Percentiles rank a stretch among this genome's conserved stretches.
phyloP scores from a whole-genome alignment of 164 flowering plant species.

The Vitis amurensis region DNA sequence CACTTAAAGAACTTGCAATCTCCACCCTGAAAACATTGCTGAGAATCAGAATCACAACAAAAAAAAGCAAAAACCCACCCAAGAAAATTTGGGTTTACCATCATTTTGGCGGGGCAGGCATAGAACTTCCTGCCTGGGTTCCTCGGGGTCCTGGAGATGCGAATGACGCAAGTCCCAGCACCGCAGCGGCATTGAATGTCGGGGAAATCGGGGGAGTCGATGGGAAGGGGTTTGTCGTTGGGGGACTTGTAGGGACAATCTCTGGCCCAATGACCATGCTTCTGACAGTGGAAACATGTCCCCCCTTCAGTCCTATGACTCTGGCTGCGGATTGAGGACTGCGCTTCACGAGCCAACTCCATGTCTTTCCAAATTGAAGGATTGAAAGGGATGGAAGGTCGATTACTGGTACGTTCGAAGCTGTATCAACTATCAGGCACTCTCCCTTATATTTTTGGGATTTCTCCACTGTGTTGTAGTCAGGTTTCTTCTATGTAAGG shows the following conservation, averaged over 20 bases:
- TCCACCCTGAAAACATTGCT: conserved; percentile 6
- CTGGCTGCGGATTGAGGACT: too few relatives aligned
- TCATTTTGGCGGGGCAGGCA: conserved; percentile 19
- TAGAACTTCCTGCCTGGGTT: conserved; percentile 28
- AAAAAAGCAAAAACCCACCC: background rate
- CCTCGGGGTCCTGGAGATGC: conserved; percentile 1
- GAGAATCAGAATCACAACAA: background rate
- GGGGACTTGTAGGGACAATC: conserved; percentile 15
- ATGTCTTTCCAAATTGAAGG: too few relatives aligned
- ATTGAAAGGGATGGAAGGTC: too few relatives aligned
- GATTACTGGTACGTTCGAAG: too few relatives aligned
- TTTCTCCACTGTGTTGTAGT: too few relatives aligned
- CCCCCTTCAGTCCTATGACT: background rate
- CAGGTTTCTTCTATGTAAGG: too few relatives aligned
- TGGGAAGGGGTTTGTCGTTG: background rate
- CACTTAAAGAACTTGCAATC: conserved; percentile 30
- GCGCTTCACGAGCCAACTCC: too few relatives aligned
- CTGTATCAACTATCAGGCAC: too few relatives aligned
- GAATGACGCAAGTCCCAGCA: conserved; percentile 15
- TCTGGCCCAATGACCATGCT: conserved; percentile 25
- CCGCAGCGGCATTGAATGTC: conserved; percentile 22
- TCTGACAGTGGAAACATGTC: conserved; percentile 9
- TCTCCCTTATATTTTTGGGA: too few relatives aligned
- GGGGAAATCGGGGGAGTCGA: conserved; percentile 3
- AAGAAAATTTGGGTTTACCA: background rate